Evolutionary conservation across 495 filamentous ascomycete genomes (phyloP), one percentile per base, ranked within the genome.

Genomic region (Penicillium nucicola): DNA sequence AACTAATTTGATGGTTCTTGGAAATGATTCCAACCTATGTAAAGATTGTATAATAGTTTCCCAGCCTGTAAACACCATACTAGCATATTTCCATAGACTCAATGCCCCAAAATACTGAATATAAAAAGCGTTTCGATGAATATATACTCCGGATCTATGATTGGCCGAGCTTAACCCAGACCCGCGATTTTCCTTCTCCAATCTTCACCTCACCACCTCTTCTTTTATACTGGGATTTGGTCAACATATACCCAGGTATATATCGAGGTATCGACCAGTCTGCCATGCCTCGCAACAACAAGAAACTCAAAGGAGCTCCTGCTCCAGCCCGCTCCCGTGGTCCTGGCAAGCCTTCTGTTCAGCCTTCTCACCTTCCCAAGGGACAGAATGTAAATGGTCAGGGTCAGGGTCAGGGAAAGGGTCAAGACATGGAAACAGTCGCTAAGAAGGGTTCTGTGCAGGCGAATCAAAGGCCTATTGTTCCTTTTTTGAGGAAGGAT

Each of bases 401-500:
- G 34, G 37, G 36, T 18, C 44, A 37, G 22, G 20, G 44, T 1
- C 23, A 28, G 25, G n/a, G n/a, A n/a, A 45, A 23, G n/a, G 32
- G n/a, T 22, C 20, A 22, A 5, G 20, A 2, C 5, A 42, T 23
- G 17, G 14, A 12, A n/a, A 45, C 22, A 39, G 10, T 45, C 14
- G 45, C 44, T 42, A 65, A 65, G 22, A 56, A 57, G 31, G 40
- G 35, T 6, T 41, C 53, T 8, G 11, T 58, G n/a, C 62, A 60
- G 22, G 34, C 38, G 28, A 64, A 81, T 56, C 61, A 64, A 46
- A 64, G 74, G 32, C 81, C 85, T 8, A 81, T 77, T 33, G 83
- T 95, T 52, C 92, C 90, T n/a, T 95, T 95, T 70, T 65, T 74
- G 17, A 77, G 78, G 18, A 65, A 72, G 42, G 83, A 93, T 63